These are phyloP conservation scores for Solanum chiquidenum DNA, from an alignment of 257 asterid genomes.

Conservation along the genomic window DNA sequence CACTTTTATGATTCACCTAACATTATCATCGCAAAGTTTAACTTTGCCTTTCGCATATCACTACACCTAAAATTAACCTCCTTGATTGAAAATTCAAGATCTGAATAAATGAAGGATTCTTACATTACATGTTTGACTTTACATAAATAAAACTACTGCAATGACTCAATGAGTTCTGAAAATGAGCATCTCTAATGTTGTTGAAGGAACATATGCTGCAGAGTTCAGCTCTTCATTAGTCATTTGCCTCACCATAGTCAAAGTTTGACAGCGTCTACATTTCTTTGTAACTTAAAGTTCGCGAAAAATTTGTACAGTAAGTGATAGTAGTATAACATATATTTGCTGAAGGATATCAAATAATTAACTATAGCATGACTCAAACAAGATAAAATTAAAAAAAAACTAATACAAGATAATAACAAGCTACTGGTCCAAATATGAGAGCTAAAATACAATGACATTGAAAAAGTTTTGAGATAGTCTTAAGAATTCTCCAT, in stretches of 20 bases:
- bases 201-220: not conserved
- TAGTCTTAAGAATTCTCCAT: not conserved
- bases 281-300: not conserved
- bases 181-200: not conserved
- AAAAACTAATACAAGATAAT: not conserved
- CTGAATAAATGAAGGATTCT: not conserved
- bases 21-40: not conserved
- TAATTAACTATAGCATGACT: not conserved
- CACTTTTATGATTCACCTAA: not conserved
- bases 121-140: not conserved
- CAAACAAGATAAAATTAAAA: not conserved
- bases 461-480: not conserved
- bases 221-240: not conserved
- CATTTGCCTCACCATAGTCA: not conserved
- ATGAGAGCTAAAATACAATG: not conserved
- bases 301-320: not conserved
- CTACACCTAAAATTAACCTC: not conserved
- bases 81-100: not conserved
- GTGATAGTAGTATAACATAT: not conserved
- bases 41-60: not conserved
- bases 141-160: not conserved
- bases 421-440: not conserved
- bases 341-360: not conserved
- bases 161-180: not conserved
- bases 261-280: not conserved